These are phyloP conservation scores for Solanum bulbocastanum DNA, from an alignment of 257 asterid genomes.

Conservation along the genomic window DNA sequence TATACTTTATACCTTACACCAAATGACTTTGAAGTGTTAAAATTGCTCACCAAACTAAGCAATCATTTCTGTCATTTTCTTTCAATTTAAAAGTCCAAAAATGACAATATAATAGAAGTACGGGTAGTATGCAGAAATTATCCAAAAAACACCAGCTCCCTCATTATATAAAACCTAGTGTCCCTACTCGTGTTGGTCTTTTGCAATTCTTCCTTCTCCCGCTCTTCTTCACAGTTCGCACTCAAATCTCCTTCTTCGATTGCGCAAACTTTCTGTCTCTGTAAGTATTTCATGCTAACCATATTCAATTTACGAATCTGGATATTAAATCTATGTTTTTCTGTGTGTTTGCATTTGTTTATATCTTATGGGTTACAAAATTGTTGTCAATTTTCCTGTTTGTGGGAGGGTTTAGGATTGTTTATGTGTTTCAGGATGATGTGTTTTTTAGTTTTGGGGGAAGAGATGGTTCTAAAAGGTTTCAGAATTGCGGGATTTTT, in stretches of 20 bases:
- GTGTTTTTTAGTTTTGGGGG: not conserved
- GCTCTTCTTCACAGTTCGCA: not conserved
- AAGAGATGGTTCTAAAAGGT: not conserved
- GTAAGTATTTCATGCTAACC: not conserved
- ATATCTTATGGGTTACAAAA: not conserved
- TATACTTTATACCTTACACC: not conserved
- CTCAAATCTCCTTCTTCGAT: not conserved
- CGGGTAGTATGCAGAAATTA: not conserved
- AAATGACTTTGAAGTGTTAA: not conserved
- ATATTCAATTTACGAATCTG: not conserved
- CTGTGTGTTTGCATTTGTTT: not conserved
- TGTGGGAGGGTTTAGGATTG: not conserved
- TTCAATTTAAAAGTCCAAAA: not conserved
- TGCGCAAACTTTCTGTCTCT: not conserved
- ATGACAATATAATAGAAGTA: not conserved
- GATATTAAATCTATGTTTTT: not conserved
- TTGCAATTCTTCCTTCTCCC: not conserved
- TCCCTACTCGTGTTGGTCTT: not conserved
- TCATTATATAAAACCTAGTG: not conserved
- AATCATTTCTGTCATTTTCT: not conserved
- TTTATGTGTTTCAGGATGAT: not conserved
- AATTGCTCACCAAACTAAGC: not conserved
- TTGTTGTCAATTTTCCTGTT: not conserved
- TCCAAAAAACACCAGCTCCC: not conserved
- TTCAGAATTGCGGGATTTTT: not conserved